Conservation (phyloP, 2,329 filamentous ascomycete genomes). For the Hypoxylon sp. region DNA sequence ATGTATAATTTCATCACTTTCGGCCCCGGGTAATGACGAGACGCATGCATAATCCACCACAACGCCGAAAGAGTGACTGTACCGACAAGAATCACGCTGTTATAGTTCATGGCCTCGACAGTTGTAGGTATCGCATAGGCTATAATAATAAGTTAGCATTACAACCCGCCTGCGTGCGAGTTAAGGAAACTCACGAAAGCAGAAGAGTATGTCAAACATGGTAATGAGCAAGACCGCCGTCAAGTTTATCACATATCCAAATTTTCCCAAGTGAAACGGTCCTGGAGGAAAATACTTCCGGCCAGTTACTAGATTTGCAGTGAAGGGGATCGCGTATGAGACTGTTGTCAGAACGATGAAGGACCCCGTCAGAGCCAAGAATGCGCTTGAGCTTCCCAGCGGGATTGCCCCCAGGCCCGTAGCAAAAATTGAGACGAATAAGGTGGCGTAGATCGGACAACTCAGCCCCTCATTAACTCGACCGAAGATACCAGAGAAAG, state of each 20-base stretch:
- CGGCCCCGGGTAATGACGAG: slow-evolving; percentile 65
- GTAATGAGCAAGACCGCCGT: slow-evolving; percentile 67
- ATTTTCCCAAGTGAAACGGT: slow-evolving; percentile 67
- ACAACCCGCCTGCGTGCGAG: neutral
- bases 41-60: slow-evolving; percentile 67
- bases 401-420: slow-evolving; percentile 71
- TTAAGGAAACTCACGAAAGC: slow-evolving; percentile 64
- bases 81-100: slow-evolving; percentile 68
- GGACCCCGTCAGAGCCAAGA: slow-evolving; percentile 70
- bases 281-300: slow-evolving; percentile 67
- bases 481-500: slow-evolving; percentile 67
- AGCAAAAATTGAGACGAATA: slow-evolving; percentile 66
- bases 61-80: slow-evolving; percentile 61
- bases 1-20: slow-evolving; percentile 64
- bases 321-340: slow-evolving; percentile 66
- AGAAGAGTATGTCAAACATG: slow-evolving; percentile 72
- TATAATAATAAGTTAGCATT: slow-evolving; percentile 41
- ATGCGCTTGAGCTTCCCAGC: slow-evolving; percentile 67
- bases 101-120: slow-evolving; percentile 65
- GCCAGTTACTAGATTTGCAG: slow-evolving; percentile 66
- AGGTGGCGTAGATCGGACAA: slow-evolving; percentile 71
- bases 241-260: slow-evolving; percentile 66
- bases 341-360: slow-evolving; percentile 70
- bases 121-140: slow-evolving; percentile 61
- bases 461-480: slow-evolving; percentile 67